A percentile compares a stretch with the other conserved stretches of the same genome.
phyloP scores from a whole-genome alignment of 176 grass and related monocot species.

The Oryza officinalis region DNA sequence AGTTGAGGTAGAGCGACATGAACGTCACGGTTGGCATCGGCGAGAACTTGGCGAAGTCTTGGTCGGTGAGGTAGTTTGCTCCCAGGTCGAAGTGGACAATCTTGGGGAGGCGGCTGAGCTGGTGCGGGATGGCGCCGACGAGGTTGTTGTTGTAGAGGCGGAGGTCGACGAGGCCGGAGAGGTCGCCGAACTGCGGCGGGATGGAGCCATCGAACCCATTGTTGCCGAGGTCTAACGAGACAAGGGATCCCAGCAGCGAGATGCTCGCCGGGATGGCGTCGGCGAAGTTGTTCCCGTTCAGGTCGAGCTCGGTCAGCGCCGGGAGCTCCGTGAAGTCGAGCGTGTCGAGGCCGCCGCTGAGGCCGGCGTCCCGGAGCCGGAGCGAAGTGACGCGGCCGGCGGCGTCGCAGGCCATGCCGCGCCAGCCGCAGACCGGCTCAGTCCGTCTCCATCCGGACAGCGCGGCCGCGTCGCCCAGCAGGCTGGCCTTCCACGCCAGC shows the following conservation, averaged over 20 bases:
- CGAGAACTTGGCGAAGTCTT: too few species aligned
- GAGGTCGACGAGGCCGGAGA: slow-evolving; percentile 55
- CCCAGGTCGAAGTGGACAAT: too few species aligned
- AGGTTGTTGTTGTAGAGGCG: too few species aligned
- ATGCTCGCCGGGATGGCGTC: slow-evolving; percentile 58
- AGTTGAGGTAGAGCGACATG: slow-evolving; percentile 63
- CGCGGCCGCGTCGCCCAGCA: slow-evolving; percentile 6
- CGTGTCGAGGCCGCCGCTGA: too few species aligned
- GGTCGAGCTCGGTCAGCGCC: slow-evolving; percentile 44
- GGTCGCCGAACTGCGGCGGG: slow-evolving; percentile 63
- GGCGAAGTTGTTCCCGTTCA: slow-evolving; percentile 51
- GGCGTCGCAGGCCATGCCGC: slow-evolving; percentile 45
- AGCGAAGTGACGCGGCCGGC: slow-evolving; percentile 40
- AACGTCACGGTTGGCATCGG: slow-evolving; percentile 56
- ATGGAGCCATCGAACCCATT: slow-evolving; percentile 52
- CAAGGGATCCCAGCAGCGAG: slow-evolving; percentile 39
- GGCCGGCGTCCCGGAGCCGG: slow-evolving; percentile 26
- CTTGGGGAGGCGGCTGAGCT: too few species aligned
- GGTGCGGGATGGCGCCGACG: too few species aligned
- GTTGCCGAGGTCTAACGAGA: slow-evolving; percentile 53
- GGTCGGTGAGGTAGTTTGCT: too few species aligned
- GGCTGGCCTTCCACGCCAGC: slow-evolving; percentile 61
- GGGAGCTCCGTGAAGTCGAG: slow-evolving; percentile 48
- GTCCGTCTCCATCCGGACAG: slow-evolving; percentile 50
- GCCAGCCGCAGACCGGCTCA: slow-evolving; percentile 50